phyloP scores from a whole-genome alignment of 106 monocot genomes.

The Apostasia ramifera region DNA sequence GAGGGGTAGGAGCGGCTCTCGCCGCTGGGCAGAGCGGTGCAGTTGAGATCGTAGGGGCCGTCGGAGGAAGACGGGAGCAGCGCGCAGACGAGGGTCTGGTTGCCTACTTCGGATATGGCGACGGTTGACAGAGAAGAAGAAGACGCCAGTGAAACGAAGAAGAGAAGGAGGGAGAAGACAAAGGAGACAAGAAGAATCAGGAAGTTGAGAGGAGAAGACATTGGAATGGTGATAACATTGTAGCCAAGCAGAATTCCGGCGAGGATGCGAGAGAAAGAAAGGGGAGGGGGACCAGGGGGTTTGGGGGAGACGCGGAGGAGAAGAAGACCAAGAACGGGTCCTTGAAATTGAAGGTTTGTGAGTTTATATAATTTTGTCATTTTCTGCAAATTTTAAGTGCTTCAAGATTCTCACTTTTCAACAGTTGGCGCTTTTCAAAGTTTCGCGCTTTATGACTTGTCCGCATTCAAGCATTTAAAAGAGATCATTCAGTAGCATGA shows the following conservation, averaged over 20 bases:
- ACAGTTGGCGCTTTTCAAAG: too few species aligned
- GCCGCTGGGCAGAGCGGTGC: slow-evolving; percentile 36
- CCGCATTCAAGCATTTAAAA: too few species aligned
- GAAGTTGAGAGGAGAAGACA: slow-evolving; percentile 18
- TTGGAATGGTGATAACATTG: slow-evolving; percentile 8
- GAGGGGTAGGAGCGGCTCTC: slow-evolving; percentile 23
- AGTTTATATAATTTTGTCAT: too few species aligned
- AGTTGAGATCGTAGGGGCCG: slow-evolving; percentile 29
- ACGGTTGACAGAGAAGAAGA: slow-evolving; percentile 50
- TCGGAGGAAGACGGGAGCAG: slow-evolving; percentile 24
- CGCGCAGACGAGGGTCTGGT: slow-evolving; percentile 58
- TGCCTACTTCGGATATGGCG: slow-evolving; percentile 30
- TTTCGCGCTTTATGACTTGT: too few species aligned
- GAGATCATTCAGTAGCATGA: too few species aligned
- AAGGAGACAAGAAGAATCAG: slow-evolving; percentile 6
- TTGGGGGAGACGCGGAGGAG: neutral
- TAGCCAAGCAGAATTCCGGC: neutral
- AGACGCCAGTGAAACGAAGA: neutral
- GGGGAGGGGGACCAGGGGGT: slow-evolving; percentile 1
- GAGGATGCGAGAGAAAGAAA: too few species aligned
- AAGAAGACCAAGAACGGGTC: neutral
- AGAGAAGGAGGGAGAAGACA: slow-evolving; percentile 2
- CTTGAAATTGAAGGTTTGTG: too few species aligned
- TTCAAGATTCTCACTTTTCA: too few species aligned
- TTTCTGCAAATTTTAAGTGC: too few species aligned